phyloP scores from a whole-genome alignment of 495 filamentous ascomycete species.

The Penicillium crystallinum region DNA sequence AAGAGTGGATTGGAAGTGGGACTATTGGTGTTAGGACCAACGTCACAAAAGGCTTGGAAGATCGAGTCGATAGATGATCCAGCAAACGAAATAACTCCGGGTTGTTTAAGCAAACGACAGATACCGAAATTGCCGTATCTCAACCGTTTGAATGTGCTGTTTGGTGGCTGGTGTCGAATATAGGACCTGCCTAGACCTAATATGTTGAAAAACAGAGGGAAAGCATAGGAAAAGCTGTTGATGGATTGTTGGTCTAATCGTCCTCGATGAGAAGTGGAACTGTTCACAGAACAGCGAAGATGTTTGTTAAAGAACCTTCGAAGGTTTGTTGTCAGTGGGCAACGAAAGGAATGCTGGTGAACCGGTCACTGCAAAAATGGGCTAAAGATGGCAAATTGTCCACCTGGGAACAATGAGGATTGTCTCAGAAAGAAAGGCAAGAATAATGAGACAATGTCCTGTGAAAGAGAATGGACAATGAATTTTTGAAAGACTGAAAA shows the following conservation, averaged over 20 bases:
- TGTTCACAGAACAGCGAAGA: constrained; percentile 13
- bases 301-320: constrained; percentile 5
- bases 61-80: background rate
- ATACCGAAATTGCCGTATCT: background rate
- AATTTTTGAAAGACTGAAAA: constrained; percentile 1
- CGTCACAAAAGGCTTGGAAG: background rate
- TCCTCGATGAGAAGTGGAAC: constrained; percentile 6
- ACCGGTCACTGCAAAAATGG: constrained; percentile 23
- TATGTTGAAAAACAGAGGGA: constrained; percentile 4
- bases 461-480: constrained; percentile 6
- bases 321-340: constrained; percentile 19
- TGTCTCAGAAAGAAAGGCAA: constrained; percentile 20
- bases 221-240: constrained; percentile 1
- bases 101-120: constrained; percentile 4
- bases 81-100: constrained; percentile 12
- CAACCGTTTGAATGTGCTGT: constrained; percentile 2
- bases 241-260: constrained; percentile 5
- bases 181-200: constrained; percentile 22
- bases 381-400: constrained; percentile 16
- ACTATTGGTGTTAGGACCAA: constrained; percentile 2
- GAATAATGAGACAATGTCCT: constrained; percentile 10
- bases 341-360: constrained; percentile 43
- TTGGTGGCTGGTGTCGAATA: constrained; percentile 10
- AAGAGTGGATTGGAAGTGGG: background rate
- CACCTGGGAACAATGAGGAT: constrained; percentile 15